phyloP scores from a whole-genome alignment of 257 asterid species.

The Avicennia marina region DNA sequence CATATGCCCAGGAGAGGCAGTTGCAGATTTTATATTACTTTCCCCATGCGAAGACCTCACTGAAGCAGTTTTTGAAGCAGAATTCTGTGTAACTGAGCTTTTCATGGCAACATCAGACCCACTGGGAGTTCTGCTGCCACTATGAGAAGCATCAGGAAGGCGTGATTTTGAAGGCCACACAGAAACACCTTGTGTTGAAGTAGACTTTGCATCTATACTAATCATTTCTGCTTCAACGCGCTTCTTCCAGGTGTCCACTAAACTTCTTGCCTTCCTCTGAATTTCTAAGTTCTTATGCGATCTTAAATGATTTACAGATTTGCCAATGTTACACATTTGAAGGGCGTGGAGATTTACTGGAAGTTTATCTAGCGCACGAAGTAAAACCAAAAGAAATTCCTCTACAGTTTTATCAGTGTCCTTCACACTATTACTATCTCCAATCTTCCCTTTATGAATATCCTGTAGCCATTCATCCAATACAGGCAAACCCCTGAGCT shows the following conservation, averaged over 20 bases:
- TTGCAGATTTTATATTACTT: conserved; percentile 30
- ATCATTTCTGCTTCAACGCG: conserved; percentile 65
- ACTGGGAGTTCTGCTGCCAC: conserved; percentile 31
- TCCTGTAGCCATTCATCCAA: conserved; percentile 59
- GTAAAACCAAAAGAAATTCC: conserved; percentile 51
- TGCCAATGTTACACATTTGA: conserved; percentile 57
- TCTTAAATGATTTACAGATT: conserved; percentile 51
- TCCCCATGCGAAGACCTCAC: conserved; percentile 40
- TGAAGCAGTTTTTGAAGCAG: conserved; percentile 34
- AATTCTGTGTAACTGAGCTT: conserved; percentile 31
- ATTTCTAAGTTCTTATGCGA: conserved; percentile 49
- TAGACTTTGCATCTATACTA: conserved; percentile 39
- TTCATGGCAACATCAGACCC: conserved; percentile 39
- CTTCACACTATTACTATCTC: conserved; percentile 30
- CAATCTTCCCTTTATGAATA: conserved; percentile 38
- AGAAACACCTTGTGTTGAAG: conserved; percentile 30
- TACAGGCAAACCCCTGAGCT: conserved; percentile 50
- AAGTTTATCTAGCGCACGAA: conserved; percentile 52
- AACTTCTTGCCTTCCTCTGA: conserved; percentile 48
- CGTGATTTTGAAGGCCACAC: conserved; percentile 48
- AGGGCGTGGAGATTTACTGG: conserved; percentile 56
- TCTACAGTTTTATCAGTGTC: conserved; percentile 43
- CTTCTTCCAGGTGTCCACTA: conserved; percentile 68
- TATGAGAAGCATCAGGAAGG: conserved; percentile 51
- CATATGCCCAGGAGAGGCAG: conserved; percentile 37